Evolutionary conservation across 2,329 filamentous ascomycete genomes (phyloP).

Genomic region (Aspergillus carbonarius): DNA sequence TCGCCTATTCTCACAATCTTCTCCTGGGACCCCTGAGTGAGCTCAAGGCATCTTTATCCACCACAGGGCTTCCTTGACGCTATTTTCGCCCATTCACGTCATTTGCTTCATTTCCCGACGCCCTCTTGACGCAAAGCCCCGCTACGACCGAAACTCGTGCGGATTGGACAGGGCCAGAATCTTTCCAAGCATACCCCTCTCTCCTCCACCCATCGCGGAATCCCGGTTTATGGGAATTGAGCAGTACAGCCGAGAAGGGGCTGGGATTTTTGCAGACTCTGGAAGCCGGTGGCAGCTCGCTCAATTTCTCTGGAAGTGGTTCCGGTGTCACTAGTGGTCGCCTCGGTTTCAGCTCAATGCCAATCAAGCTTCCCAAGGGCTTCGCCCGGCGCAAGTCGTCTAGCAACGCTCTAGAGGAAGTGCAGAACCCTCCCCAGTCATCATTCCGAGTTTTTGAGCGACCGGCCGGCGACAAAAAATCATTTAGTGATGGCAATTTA

Average conservation of each 20-base stretch:
- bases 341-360: constrained; percentile 40
- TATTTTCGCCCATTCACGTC: constrained; percentile 7
- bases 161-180: constrained; percentile 18
- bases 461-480: constrained; percentile 44
- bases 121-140: constrained; percentile 15
- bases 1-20: constrained; percentile 14
- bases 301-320: constrained; percentile 16
- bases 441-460: constrained; percentile 58
- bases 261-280: constrained; percentile 7
- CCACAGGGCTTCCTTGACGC: neutral
- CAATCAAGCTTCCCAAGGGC: constrained; percentile 56
- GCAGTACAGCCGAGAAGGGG: constrained; percentile 12
- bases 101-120: constrained; percentile 14
- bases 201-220: constrained; percentile 4
- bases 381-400: constrained; percentile 57
- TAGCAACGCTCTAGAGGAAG: constrained; percentile 54
- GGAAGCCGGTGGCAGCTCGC: constrained; percentile 13
- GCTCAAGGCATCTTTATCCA: constrained; percentile 4
- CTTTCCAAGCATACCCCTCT: constrained; percentile 8
- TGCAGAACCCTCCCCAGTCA: constrained; percentile 39
- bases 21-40: constrained; percentile 15
- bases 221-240: constrained; percentile 20
- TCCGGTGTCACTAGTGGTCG: constrained; percentile 14
- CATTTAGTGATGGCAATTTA: constrained; percentile 42
- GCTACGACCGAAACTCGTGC: constrained; percentile 16